phyloP scores from a whole-genome alignment of 2,329 filamentous ascomycete species.

The Stylonectria norvegica region DNA sequence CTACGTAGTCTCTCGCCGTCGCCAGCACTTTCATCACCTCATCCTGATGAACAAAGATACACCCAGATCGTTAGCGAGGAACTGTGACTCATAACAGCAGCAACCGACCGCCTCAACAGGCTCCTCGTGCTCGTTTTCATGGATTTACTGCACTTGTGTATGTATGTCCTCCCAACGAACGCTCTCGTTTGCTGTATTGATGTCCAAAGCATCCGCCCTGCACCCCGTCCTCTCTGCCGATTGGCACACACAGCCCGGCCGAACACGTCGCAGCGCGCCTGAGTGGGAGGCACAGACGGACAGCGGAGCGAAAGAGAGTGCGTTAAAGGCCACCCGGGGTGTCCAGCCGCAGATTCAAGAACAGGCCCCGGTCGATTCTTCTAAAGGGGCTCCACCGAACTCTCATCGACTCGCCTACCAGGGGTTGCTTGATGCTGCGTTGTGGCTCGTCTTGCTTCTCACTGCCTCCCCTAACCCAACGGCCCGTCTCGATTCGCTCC shows the following conservation, averaged over 20 bases:
- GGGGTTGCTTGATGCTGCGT: no score
- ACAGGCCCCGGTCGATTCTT: no score
- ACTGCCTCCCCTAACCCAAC: slow-evolving; percentile 20
- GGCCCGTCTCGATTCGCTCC: slow-evolving; percentile 18
- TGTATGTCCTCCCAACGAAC: slow-evolving; percentile 27
- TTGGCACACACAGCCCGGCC: slow-evolving; percentile 17
- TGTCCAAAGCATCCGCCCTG: slow-evolving; percentile 29
- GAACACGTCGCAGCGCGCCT: slow-evolving; percentile 23
- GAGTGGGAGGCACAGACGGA: slow-evolving; percentile 12
- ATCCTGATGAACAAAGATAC: neutral
- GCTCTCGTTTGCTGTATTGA: slow-evolving; percentile 28
- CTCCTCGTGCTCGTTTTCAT: slow-evolving; percentile 12
- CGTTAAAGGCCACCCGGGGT: no score
- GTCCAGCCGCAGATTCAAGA: no score
- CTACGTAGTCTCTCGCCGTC: no score
- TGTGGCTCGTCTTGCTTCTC: no score
- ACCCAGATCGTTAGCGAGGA: neutral
- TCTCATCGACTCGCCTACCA: no score
- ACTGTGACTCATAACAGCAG: neutral
- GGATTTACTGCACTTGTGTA: slow-evolving; percentile 7
- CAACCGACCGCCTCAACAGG: slow-evolving; percentile 3
- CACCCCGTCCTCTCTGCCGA: slow-evolving; percentile 27
- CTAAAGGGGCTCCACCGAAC: no score
- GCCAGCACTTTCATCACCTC: no score
- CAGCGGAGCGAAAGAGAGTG: slow-evolving; percentile 7